Base-by-base conservation (phyloP, 2,329 filamentous ascomycete species). In the Xylariales sp. region DNA sequence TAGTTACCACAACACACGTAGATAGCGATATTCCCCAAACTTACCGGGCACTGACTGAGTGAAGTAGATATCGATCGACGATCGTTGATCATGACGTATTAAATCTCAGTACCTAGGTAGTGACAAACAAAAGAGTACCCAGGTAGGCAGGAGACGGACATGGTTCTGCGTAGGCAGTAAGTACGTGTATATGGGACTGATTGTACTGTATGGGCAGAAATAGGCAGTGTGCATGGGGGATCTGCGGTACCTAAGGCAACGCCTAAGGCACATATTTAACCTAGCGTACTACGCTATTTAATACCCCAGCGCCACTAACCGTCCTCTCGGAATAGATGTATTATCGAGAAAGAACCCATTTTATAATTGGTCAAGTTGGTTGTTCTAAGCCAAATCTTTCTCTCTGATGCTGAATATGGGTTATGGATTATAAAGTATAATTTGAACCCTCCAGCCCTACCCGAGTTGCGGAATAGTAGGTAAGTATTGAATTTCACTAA, bases 281-380 rank as follows among this genome's bases (percentile, higher is more conserved):
- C 14, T 63, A 56, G 53, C 41, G 41, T 32, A 39, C 30, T 28
- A n/a, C 43, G 30, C 41, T 39, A 48, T 49, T 55, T 14, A 12
- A 36, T 43, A 23, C 36, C n/a, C 23, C 36, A 9, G 36, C 18
- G 18, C 10, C 41, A 30, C 30, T 36, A 12, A 30, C 18, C 14
- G 30, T 6, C 50, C 41, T 55, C 55, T 62, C n/a, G 34, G 18
- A 32, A 36, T 32, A 1, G 28, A 41, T 9, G 7, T 53, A 30
- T 43, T 62, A 46, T 16, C 28, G n/a, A 3, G 5, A 34, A 52
- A 12, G 16, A 12, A 23, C 23, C 4, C 48, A 10, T 34, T 6
- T 53, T 39, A 23, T 16, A 53, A 3, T 18, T 53, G 5, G 14
- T 53, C 50, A 18, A 16, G 16, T 39, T 16, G 36, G 12, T 39